A percentile compares a stretch with the other conserved stretches of the same genome.
These are phyloP conservation scores for Rasamsonia emersonii DNA, from an alignment of 2,329 filamentous ascomycete species.

Conservation along the genomic window DNA sequence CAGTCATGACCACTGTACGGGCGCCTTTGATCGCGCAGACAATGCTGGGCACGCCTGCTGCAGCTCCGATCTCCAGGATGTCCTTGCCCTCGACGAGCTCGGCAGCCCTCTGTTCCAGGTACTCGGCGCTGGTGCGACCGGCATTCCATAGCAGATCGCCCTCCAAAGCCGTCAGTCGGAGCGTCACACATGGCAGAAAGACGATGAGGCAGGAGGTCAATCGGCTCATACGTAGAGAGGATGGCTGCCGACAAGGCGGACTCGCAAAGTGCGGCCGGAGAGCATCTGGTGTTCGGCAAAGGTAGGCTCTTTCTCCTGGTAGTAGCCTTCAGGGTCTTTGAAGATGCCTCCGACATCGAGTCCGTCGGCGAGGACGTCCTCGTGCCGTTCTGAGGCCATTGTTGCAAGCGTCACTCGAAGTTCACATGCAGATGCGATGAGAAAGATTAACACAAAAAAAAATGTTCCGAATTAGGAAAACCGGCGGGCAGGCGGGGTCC, in stretches of 20 bases:
- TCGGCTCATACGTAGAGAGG: slow-evolving; percentile 62
- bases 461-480: slow-evolving; percentile 2
- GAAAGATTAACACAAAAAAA: no score
- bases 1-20: slow-evolving; percentile 62
- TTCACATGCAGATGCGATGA: no score
- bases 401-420: no score
- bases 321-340: slow-evolving; percentile 72
- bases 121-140: slow-evolving; percentile 65
- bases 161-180: slow-evolving; percentile 29
- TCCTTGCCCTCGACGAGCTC: slow-evolving; percentile 55
- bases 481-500: slow-evolving; percentile 3
- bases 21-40: slow-evolving; percentile 68
- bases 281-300: slow-evolving; percentile 62
- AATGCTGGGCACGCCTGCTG: slow-evolving; percentile 74
- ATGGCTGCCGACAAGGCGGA: slow-evolving; percentile 78
- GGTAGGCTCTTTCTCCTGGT: slow-evolving; percentile 67
- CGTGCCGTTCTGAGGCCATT: slow-evolving; percentile 13
- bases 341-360: slow-evolving; percentile 52
- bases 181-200: not conserved
- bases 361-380: slow-evolving; percentile 19
- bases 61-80: slow-evolving; percentile 85
- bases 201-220: slow-evolving; percentile 2
- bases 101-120: slow-evolving; percentile 62
- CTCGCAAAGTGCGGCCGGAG: slow-evolving; percentile 55
- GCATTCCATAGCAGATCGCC: slow-evolving; percentile 91